Conservation (phyloP, 176 grass and related monocot species). For the Triticum urartu region DNA sequence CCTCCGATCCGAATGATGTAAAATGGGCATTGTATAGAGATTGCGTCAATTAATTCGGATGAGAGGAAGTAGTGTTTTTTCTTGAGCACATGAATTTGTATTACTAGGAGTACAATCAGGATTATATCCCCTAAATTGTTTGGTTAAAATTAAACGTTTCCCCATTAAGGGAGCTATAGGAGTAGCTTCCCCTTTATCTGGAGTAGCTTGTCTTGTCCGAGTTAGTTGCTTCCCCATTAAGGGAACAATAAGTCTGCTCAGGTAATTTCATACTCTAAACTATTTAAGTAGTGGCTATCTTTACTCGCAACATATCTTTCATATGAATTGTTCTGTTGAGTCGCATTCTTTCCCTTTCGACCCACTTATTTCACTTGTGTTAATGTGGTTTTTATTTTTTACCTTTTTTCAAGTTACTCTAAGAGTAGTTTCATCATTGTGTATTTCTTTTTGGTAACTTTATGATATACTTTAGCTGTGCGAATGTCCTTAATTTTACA, state of each 20-base stretch:
- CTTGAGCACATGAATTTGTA: too few species aligned
- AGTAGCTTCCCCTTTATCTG: neutral
- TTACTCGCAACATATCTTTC: neutral
- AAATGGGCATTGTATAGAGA: too few species aligned
- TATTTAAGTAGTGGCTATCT: neutral
- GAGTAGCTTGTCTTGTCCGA: neutral
- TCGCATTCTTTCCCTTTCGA: neutral
- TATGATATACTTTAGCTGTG: neutral
- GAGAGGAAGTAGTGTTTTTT: too few species aligned
- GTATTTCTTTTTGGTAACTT: neutral
- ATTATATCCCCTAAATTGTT: neutral
- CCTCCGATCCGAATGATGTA: too few species aligned
- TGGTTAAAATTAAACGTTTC: neutral
- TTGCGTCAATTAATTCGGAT: too few species aligned
- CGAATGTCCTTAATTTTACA: conserved; percentile 4
- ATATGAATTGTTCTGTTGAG: neutral
- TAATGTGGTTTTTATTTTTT: neutral
- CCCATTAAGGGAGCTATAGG: neutral
- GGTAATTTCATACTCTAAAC: neutral
- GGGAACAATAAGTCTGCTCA: neutral
- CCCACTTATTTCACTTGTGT: neutral
- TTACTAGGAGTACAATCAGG: neutral
- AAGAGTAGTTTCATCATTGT: neutral
- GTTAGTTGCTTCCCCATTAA: neutral
- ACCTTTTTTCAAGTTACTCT: neutral